A percentile compares a stretch with the other conserved stretches of the same genome.
These are phyloP conservation scores for Heritiera fomes DNA, from an alignment of 345 rosid genomes.

Conservation along the genomic window DNA sequence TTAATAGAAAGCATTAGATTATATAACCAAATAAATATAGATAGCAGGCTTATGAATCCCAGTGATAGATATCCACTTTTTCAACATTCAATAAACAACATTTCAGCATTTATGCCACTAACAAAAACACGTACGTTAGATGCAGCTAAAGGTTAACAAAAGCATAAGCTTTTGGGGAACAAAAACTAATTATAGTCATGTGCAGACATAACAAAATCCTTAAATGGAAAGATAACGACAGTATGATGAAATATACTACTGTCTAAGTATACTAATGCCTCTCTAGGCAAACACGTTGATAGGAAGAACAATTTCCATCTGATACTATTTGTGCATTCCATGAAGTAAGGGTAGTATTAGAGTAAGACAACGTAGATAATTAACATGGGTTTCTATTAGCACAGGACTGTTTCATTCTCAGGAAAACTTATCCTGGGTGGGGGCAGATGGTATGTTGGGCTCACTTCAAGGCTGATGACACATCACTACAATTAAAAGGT, in stretches of 20 bases:
- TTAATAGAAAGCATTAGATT: neutral
- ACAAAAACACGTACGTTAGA: neutral
- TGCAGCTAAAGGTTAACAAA: neutral
- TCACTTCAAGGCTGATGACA: neutral
- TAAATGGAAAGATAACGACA: conserved; percentile 1
- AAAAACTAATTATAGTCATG: neutral
- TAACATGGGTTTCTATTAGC: neutral
- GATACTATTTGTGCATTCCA: neutral
- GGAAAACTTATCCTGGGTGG: neutral
- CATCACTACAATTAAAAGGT: neutral
- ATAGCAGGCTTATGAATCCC: neutral
- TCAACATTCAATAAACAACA: neutral
- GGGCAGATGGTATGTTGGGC: neutral
- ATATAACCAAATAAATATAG: neutral
- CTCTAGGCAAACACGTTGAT: neutral
- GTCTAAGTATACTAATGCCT: neutral
- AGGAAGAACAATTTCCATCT: neutral
- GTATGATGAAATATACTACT: neutral
- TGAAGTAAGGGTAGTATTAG: neutral
- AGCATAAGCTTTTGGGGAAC: neutral
- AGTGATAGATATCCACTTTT: neutral
- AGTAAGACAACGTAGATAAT: neutral
- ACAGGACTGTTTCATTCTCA: neutral
- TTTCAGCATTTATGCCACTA: neutral
- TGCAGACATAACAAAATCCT: neutral